Evolutionary conservation across 345 rosid genomes (phyloP).

Genomic region (Linum lewisii): DNA sequence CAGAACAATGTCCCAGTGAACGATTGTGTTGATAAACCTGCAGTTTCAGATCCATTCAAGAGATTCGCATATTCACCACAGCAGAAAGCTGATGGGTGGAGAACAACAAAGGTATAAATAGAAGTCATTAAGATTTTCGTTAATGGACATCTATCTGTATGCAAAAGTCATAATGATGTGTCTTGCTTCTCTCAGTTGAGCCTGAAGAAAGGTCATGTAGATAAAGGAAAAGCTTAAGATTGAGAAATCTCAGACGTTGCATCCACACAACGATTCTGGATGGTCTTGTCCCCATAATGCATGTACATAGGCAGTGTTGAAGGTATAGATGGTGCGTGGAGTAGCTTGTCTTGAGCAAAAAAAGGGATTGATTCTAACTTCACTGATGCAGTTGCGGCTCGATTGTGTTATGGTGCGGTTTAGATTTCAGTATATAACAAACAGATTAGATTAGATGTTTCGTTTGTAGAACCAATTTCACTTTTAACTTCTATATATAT

Average conservation of each 20-base stretch:
- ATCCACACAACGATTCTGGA: no score
- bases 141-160: not conserved
- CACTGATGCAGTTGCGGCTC: no score
- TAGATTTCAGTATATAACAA: no score
- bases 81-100: constrained; percentile 57
- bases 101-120: constrained; percentile 71
- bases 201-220: constrained; percentile 33
- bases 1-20: constrained; percentile 24
- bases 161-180: not conserved
- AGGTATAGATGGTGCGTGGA: no score
- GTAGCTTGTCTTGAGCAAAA: no score
- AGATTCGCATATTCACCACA: constrained; percentile 49
- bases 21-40: constrained; percentile 22
- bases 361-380: no score
- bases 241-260: not conserved
- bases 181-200: constrained; percentile 34
- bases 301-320: no score
- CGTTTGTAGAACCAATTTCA: no score
- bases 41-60: constrained; percentile 37
- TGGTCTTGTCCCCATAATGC: no score
- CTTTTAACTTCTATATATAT: no score
- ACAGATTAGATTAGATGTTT: no score
- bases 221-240: constrained; percentile 3
- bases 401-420: no score
- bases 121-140: not conserved